Conservation (phyloP, 768 basidiomycete species). For the Auricularia cornea region DNA sequence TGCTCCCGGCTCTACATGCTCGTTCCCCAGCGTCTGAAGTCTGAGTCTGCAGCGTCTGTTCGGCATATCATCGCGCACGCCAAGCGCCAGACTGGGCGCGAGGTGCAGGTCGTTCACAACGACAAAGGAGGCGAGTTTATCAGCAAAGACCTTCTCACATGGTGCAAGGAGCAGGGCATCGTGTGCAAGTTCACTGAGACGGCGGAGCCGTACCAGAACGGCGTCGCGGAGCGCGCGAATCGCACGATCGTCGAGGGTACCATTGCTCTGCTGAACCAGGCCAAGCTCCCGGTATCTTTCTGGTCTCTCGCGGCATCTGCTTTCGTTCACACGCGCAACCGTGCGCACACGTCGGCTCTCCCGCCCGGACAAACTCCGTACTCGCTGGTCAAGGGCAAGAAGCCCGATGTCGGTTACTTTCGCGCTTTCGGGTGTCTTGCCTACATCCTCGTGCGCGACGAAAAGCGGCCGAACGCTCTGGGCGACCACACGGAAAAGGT, state of each 20-base stretch:
- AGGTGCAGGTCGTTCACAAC: not conserved
- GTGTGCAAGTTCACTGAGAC: not conserved
- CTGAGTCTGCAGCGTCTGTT: not conserved
- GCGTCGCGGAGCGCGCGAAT: constrained; percentile 2
- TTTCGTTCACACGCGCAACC: not conserved
- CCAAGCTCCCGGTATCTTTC: not conserved
- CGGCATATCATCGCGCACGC: not conserved
- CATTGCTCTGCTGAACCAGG: not conserved
- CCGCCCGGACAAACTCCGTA: constrained; percentile 11
- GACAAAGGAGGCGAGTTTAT: not conserved
- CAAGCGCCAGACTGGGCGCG: not conserved
- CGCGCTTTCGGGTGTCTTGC: constrained; percentile 31
- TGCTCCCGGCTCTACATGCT: not conserved
- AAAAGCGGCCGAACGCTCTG: constrained; percentile 11
- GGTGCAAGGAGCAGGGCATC: not conserved
- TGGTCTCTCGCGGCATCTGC: not conserved
- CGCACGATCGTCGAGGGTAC: not conserved
- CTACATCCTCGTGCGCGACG: constrained; percentile 30
- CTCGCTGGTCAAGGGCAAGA: constrained; percentile 13
- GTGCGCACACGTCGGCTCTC: not conserved
- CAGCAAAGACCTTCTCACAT: not conserved
- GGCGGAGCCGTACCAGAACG: constrained; percentile 21
- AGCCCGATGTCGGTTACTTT: constrained; percentile 10
- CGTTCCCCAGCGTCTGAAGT: not conserved
- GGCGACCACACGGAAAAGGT: constrained; percentile 22